Evolutionary conservation across 352 stramenopile species (phyloP).

Genomic region (Pythium sukuiense): DNA sequence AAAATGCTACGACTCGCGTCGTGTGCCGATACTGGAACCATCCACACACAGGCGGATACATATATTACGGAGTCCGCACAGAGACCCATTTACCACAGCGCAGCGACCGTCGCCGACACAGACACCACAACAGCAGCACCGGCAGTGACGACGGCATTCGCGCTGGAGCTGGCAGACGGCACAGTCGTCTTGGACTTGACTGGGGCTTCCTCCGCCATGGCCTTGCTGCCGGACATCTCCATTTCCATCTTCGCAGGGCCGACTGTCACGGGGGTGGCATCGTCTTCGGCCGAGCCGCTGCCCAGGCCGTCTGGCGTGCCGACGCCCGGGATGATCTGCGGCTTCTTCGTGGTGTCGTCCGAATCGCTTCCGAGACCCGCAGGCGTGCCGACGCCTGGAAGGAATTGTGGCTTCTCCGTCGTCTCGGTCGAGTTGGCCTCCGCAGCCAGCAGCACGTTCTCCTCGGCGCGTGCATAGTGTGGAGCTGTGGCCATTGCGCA

Average conservation of each 20-base stretch:
- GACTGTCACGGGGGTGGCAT: not conserved
- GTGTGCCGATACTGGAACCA: not conserved
- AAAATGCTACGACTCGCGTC: not conserved
- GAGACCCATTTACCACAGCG: not conserved
- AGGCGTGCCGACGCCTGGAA: conserved; percentile 26
- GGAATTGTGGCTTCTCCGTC: conserved; percentile 11
- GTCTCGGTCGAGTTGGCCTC: conserved; percentile 1
- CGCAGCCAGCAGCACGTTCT: conserved; percentile 7
- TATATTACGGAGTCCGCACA: not conserved
- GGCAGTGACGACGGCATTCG: not conserved
- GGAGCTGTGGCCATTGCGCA: conserved; percentile 6
- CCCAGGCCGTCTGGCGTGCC: not conserved
- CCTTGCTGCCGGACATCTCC: conserved; percentile 5
- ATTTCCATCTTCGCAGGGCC: conserved; percentile 4
- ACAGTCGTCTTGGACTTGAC: conserved; percentile 8
- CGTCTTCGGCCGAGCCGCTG: not conserved
- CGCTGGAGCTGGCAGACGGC: not conserved
- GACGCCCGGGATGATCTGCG: conserved; percentile 6
- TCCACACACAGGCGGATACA: not conserved
- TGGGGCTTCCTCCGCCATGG: conserved; percentile 1
- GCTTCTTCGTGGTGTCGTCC: conserved; percentile 3
- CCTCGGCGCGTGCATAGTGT: not conserved
- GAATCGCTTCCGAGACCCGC: conserved; percentile 8
- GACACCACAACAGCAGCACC: conserved; percentile 9
- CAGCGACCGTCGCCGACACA: not conserved